Evolutionary conservation across 2,329 filamentous ascomycete genomes (phyloP), one percentile per base, ranked within the genome.

Genomic region (Davidsoniella virescens): DNA sequence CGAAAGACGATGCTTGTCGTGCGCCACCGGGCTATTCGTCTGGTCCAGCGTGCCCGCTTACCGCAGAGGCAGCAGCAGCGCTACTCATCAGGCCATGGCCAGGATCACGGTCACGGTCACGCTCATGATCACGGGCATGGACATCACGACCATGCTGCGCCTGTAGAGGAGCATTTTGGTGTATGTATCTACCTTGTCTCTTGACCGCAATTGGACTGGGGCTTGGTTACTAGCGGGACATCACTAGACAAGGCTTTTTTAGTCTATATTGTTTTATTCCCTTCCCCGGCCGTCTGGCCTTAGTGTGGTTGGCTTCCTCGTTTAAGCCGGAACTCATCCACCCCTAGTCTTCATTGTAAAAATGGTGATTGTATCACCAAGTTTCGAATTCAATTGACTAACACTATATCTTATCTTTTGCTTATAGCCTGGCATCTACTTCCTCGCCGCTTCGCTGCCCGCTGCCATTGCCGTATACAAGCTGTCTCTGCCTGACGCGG

Each of bases 131-230:
- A 33, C 58, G n/a, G n/a, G 18, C 66, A 62, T 53, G 65, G 68
- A 55, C 66, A 70, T 60, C 58, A 66, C 54, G 59, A 58, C 49
- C 64, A 69, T 57, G 62, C 67, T 53, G 66, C 67, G 56, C 63
- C 66, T 54, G 70, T 69, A 54, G 68, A 71, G 57, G 75, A 78
- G 64, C 66, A 68, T 53, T 67, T 77, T 58, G 74, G 75, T 57
- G 75, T 78, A 75, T 53, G 73, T 68, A 52, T 33, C 41, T 8
- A 8, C 18, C 9, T 23, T 25, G 33, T 25, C n/a, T 25, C 46
- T 40, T 18, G n/a, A 29, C n/a, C 29, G 29, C 29, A 33, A 33
- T 33, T 9, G 29, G 29, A 33, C 4, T 33, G 12, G 29, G 8
- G 8, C 10, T 33, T 33, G 29, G 29, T 8, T 33, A 33, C 29